Evolutionary conservation across 83 land plant species (phyloP).

Genomic region (Thuja plicata): DNA sequence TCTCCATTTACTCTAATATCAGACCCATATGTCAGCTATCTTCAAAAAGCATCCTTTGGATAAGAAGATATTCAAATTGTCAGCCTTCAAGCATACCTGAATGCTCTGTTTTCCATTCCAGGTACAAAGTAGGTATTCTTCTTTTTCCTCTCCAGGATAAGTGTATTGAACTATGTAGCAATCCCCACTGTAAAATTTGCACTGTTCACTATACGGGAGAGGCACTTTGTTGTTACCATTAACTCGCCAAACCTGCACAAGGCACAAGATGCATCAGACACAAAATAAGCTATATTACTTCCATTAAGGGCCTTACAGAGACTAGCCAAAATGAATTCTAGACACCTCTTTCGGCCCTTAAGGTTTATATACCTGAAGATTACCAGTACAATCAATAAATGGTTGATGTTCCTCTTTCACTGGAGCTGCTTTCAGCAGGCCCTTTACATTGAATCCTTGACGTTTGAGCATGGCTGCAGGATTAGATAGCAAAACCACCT

Average conservation of each 20-base stretch:
- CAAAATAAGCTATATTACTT: background rate
- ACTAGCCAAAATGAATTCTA: background rate
- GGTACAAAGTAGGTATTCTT: slow-evolving; percentile 70
- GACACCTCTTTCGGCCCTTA: background rate
- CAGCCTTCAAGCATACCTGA: slow-evolving; percentile 39
- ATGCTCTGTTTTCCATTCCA: slow-evolving; percentile 85
- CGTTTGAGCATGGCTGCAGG: slow-evolving; percentile 81
- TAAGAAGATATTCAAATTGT: background rate
- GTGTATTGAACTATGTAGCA: slow-evolving; percentile 86
- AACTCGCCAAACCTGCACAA: slow-evolving; percentile 87
- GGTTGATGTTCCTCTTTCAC: slow-evolving; percentile 71
- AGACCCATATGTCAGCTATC: background rate
- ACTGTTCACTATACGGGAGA: slow-evolving; percentile 58
- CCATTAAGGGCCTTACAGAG: background rate
- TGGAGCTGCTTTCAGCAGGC: slow-evolving; percentile 84
- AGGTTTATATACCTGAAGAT: slow-evolving; percentile 57
- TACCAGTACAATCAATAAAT: slow-evolving; percentile 77
- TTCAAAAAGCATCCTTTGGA: background rate
- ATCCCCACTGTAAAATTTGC: slow-evolving; percentile 73
- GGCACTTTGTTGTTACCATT: slow-evolving; percentile 48
- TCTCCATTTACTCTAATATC: background rate
- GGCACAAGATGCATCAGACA: slow-evolving; percentile 13
- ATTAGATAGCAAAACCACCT: background rate
- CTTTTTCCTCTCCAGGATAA: slow-evolving; percentile 79
- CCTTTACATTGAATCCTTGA: slow-evolving; percentile 96